Percentiles rank a stretch among this genome's conserved stretches.
phyloP scores from a whole-genome alignment of 192 early-diverging fungal species.

The Linderina pennispora region DNA sequence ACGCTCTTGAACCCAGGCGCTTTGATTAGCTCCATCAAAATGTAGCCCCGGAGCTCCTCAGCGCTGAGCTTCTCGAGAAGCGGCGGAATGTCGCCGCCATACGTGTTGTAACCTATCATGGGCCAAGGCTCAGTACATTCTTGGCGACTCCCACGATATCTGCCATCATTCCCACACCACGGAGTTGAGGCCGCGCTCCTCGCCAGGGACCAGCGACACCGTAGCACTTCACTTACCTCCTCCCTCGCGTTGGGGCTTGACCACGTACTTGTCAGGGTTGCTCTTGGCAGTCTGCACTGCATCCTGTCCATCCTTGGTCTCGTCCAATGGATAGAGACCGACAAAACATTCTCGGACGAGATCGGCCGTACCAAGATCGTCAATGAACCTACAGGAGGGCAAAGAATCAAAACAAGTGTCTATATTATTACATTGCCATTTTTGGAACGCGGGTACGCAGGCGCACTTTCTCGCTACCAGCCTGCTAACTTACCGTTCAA shows the following conservation, averaged over 20 bases:
- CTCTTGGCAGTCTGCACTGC: constrained; percentile 62
- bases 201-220: no score
- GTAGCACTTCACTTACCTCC: constrained; percentile 49
- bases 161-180: no score
- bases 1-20: constrained; percentile 67
- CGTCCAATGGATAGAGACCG: constrained; percentile 85
- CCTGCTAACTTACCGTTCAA: constrained; percentile 87
- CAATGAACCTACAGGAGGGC: constrained; percentile 29
- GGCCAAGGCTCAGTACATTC: no score
- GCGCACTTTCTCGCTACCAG: no score
- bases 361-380: constrained; percentile 37
- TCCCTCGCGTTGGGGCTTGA: constrained; percentile 97
- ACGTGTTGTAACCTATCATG: constrained; percentile 75
- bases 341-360: constrained; percentile 74
- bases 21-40: constrained; percentile 93
- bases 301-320: constrained; percentile 52
- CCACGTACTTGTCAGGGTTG: constrained; percentile 66
- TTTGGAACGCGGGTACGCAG: no score
- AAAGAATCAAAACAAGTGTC: not conserved
- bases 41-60: constrained; percentile 76
- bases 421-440: constrained; percentile 6
- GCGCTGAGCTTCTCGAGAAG: constrained; percentile 49
- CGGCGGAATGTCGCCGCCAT: constrained; percentile 73
- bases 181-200: no score
- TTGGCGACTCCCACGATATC: no score